Evolutionary conservation across 176 grass and related monocot species (phyloP).

Genomic region (Chrysopogon serrulatus): DNA sequence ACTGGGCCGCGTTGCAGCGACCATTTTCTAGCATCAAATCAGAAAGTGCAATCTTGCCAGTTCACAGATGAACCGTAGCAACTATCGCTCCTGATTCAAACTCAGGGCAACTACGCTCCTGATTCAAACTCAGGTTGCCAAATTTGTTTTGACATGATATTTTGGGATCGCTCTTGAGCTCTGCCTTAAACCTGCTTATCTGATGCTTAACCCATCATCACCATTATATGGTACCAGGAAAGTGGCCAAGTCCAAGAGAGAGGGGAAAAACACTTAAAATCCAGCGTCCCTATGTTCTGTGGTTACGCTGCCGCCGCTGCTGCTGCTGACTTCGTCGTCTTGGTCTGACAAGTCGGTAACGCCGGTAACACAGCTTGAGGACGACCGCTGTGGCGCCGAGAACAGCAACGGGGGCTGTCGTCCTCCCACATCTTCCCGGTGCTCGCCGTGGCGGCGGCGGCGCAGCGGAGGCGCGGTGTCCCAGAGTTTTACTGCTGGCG

Average conservation of each 20-base stretch:
- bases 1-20: no score
- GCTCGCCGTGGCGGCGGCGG: background rate
- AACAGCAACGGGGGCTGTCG: background rate
- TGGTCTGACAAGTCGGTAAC: conserved; percentile 33
- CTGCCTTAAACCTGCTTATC: background rate
- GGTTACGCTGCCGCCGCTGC: background rate
- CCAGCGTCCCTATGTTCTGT: conserved; percentile 10
- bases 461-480: no score
- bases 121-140: background rate
- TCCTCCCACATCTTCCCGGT: background rate
- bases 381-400: conserved; percentile 26
- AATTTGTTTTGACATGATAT: background rate
- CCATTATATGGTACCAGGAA: conserved; percentile 13
- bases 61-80: background rate
- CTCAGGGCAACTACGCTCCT: no score
- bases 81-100: conserved; percentile 8
- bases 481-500: background rate
- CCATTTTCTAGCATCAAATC: background rate
- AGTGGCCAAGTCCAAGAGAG: background rate
- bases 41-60: background rate
- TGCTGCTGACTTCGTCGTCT: conserved; percentile 57
- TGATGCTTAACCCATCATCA: background rate
- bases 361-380: conserved; percentile 59
- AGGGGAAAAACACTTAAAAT: background rate
- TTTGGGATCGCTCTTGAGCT: background rate